Conservation (phyloP, 2,329 filamentous ascomycete species). For the Xylaria sp. region DNA sequence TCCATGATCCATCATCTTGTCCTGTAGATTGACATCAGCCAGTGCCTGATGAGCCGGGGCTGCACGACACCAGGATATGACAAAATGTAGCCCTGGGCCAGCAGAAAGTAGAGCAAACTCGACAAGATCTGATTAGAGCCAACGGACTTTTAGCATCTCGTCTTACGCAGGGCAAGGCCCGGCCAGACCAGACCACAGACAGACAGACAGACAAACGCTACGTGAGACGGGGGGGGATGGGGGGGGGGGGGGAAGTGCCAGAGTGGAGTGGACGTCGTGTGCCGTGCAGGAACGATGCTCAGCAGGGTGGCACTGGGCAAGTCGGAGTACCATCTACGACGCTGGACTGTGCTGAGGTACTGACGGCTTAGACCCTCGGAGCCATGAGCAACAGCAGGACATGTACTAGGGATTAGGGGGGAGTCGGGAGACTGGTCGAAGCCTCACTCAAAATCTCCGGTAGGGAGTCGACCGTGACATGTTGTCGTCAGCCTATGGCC, state of each 20-base stretch:
- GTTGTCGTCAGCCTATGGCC: too few species aligned
- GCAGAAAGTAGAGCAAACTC: conserved; percentile 10
- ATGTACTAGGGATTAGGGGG: neutral
- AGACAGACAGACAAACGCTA: conserved; percentile 25
- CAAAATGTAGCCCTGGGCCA: conserved; percentile 3
- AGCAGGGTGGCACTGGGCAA: neutral
- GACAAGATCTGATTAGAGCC: conserved; percentile 18
- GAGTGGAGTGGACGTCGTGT: conserved; percentile 8
- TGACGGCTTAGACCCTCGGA: too few species aligned
- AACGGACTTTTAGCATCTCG: conserved; percentile 18
- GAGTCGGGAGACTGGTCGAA: neutral
- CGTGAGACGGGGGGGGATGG: conserved; percentile 26
- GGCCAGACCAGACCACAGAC: conserved; percentile 4
- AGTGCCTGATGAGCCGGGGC: conserved; percentile 8
- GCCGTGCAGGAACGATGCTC: conserved; percentile 19
- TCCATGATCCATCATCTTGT: neutral
- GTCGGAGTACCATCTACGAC: too few species aligned
- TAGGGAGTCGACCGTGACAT: neutral
- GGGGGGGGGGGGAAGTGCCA: too few species aligned
- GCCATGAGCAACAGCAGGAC: neutral
- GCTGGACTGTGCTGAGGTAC: too few species aligned
- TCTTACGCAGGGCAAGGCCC: conserved; percentile 20
- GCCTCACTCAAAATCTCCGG: neutral
- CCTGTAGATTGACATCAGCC: neutral
- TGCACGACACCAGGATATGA: conserved; percentile 3